Conservation (phyloP, 1,284 basidiomycete species). For the Ustilago bromivora region DNA sequence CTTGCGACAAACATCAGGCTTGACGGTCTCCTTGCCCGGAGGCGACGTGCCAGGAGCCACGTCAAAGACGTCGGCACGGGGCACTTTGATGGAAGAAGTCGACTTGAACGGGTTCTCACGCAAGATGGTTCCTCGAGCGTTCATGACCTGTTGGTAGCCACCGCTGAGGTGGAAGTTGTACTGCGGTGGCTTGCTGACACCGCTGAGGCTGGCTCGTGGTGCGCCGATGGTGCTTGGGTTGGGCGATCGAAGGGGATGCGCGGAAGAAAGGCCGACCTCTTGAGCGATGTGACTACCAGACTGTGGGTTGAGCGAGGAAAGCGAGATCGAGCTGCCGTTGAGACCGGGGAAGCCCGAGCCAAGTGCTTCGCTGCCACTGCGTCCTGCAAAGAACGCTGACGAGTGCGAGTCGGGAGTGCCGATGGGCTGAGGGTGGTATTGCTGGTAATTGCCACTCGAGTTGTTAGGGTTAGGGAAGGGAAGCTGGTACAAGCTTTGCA, state of each 20-base stretch:
- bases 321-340: constrained; percentile 50
- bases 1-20: constrained; percentile 84
- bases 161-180: constrained; percentile 89
- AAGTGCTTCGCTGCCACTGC: constrained; percentile 30
- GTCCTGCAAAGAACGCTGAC: constrained; percentile 40
- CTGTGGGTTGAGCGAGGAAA: constrained; percentile 50
- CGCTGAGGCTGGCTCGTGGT: constrained; percentile 33
- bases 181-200: constrained; percentile 39
- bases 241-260: constrained; percentile 29
- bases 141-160: constrained; percentile 90
- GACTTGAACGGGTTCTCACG: constrained; percentile 89
- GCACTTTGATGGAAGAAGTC: constrained; percentile 85
- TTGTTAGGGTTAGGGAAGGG: constrained; percentile 44
- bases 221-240: constrained; percentile 21
- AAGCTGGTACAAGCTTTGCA: constrained; percentile 46
- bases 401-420: constrained; percentile 51
- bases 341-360: constrained; percentile 47
- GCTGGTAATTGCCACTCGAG: constrained; percentile 44
- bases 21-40: constrained; percentile 75
- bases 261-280: constrained; percentile 38
- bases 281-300: constrained; percentile 46
- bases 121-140: constrained; percentile 85
- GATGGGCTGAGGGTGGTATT: constrained; percentile 50
- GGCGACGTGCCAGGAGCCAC: constrained; percentile 33
- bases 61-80: constrained; percentile 86